Percentiles rank a stretch among this genome's conserved stretches.
Conservation (phyloP, 177 flowering plant species). For the Vitis hybrid region DNA sequence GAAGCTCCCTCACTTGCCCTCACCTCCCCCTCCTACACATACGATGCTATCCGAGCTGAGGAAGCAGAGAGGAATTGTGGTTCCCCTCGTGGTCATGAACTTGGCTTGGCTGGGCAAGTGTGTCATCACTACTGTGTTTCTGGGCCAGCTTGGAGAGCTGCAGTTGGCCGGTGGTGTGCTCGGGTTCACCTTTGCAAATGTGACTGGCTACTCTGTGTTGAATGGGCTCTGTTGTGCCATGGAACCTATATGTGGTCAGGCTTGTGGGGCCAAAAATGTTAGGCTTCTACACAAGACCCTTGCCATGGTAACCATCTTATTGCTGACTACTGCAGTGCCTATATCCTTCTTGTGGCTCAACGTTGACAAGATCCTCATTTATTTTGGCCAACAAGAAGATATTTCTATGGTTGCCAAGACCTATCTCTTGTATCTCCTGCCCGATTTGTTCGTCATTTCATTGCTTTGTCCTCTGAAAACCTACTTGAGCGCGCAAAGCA, state of each 20-base stretch:
- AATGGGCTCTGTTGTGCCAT: slow-evolving; percentile 81
- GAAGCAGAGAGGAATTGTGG: slow-evolving; percentile 42
- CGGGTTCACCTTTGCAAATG: slow-evolving; percentile 88
- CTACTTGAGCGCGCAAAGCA: slow-evolving; percentile 71
- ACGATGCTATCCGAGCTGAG: slow-evolving; percentile 47
- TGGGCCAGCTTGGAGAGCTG: slow-evolving; percentile 80
- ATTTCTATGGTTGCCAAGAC: slow-evolving; percentile 53
- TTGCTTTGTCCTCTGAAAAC: slow-evolving; percentile 76
- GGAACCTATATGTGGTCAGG: slow-evolving; percentile 97
- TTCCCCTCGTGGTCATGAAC: slow-evolving; percentile 76
- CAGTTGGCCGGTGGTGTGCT: slow-evolving; percentile 78
- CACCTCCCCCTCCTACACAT: slow-evolving; percentile 10
- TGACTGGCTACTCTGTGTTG: slow-evolving; percentile 83
- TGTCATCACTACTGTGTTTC: slow-evolving; percentile 75
- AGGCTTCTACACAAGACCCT: slow-evolving; percentile 85
- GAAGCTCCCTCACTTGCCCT: slow-evolving; percentile 6
- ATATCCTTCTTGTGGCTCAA: slow-evolving; percentile 72
- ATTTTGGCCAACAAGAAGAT: slow-evolving; percentile 70
- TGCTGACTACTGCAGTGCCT: slow-evolving; percentile 55
- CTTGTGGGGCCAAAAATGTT: slow-evolving; percentile 76
- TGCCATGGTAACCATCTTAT: slow-evolving; percentile 54
- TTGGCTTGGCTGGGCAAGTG: slow-evolving; percentile 66
- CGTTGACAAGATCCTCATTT: slow-evolving; percentile 65
- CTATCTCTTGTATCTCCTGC: slow-evolving; percentile 68
- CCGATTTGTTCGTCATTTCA: slow-evolving; percentile 66